Evolutionary conservation across 1,139 yeast genomes (phyloP).

Genomic region (Scheffersomyces segobiensis): DNA sequence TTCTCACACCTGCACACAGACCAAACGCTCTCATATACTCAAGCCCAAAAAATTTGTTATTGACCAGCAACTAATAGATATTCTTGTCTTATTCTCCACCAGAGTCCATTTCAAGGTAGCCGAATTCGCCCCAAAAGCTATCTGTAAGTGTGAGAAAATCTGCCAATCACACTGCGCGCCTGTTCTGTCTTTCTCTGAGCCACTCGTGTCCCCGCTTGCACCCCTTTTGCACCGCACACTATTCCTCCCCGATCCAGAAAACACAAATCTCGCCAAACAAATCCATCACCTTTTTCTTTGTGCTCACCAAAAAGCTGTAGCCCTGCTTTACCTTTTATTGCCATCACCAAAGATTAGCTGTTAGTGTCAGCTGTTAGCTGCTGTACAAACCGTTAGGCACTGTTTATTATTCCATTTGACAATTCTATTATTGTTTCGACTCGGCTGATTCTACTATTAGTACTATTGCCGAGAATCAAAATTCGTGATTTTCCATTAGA

Average conservation of each 20-base stretch:
- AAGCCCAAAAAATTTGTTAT: background rate
- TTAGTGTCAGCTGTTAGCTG: background rate
- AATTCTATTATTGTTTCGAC: no score
- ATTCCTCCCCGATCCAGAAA: background rate
- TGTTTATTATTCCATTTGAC: background rate
- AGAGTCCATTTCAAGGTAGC: background rate
- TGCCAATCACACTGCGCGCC: background rate
- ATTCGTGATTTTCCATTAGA: background rate
- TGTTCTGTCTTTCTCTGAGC: background rate
- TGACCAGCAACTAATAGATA: background rate
- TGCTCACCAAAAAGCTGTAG: background rate
- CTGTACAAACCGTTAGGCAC: background rate
- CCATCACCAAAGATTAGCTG: background rate
- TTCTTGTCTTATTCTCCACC: background rate
- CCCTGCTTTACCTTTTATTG: background rate
- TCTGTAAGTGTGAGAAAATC: background rate
- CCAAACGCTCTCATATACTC: background rate
- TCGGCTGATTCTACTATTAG: background rate
- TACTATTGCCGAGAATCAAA: background rate
- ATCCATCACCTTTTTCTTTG: background rate
- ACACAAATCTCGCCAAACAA: background rate
- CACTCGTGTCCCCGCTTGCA: background rate
- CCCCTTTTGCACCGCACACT: background rate
- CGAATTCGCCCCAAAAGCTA: background rate
- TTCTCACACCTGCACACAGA: background rate